Conservation (phyloP, 2,329 filamentous ascomycete genomes). For the Aspergillus phoenicis region DNA sequence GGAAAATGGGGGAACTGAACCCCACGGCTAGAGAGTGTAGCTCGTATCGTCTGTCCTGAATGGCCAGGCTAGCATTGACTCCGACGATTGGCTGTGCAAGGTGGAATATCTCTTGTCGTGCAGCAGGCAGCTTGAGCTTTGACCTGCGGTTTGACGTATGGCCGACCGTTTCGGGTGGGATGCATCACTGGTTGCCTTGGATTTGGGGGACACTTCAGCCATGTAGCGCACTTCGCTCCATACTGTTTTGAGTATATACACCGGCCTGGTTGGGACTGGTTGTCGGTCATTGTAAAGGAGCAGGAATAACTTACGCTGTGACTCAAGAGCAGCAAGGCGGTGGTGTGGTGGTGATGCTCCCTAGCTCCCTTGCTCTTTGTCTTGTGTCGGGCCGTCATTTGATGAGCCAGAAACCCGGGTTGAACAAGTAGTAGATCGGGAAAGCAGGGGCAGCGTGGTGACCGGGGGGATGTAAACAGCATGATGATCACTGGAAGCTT, state of each 20-base stretch:
- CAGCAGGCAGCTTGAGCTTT: constrained; percentile 19
- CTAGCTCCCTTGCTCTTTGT: constrained; percentile 8
- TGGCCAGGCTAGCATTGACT: background rate
- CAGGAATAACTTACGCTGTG: constrained; percentile 5
- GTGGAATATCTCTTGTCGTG: constrained; percentile 9
- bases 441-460: background rate
- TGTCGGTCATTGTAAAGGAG: background rate
- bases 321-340: constrained; percentile 6
- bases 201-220: constrained; percentile 1
- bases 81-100: constrained; percentile 8
- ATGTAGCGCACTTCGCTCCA: background rate
- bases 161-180: constrained; percentile 6
- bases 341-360: constrained; percentile 3
- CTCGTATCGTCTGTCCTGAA: background rate
- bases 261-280: background rate
- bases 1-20: background rate
- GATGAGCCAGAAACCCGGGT: constrained; percentile 1
- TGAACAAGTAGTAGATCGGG: constrained; percentile 2
- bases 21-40: background rate
- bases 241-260: constrained; percentile 3
- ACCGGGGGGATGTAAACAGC: background rate
- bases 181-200: constrained; percentile 19
- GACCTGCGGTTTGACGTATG: constrained; percentile 17
- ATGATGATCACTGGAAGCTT: background rate
- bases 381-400: constrained; percentile 15